phyloP scores from a whole-genome alignment of 306 rosid species.

The Macrotyloma uniflorum region DNA sequence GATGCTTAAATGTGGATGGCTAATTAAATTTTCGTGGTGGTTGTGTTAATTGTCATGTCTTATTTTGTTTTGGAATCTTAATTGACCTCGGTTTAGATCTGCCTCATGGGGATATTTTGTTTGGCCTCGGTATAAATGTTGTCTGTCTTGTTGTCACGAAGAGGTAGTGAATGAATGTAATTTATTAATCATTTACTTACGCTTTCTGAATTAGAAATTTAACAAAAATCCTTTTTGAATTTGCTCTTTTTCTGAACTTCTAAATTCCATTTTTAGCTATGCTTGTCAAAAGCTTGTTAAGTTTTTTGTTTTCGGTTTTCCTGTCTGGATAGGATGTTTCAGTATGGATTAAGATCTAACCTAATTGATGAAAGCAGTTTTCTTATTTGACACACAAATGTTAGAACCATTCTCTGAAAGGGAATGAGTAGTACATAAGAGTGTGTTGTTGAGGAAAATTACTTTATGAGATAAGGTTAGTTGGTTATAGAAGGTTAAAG shows the following conservation, averaged over 20 bases:
- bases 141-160: conserved; percentile 23
- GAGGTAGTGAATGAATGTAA: not conserved
- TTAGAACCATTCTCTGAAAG: conserved; percentile 9
- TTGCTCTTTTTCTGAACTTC: not conserved
- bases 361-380: conserved; percentile 28
- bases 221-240: not conserved
- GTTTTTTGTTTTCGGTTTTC: not conserved
- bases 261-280: not conserved
- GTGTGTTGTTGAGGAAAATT: conserved; percentile 34
- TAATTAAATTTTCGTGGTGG: not conserved
- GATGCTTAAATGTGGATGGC: not conserved
- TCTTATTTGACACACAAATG: not conserved
- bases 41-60: conserved; percentile 14
- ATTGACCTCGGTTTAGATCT: conserved; percentile 38
- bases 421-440: conserved; percentile 8
- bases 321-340: conserved; percentile 3
- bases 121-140: not conserved
- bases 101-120: conserved; percentile 15
- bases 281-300: not conserved
- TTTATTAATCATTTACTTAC: not conserved
- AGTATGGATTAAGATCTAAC: conserved; percentile 23
- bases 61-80: conserved; percentile 32
- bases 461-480: not conserved
- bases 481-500: conserved; percentile 3
- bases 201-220: not conserved